Evolutionary conservation across 2,329 filamentous ascomycete genomes (phyloP).

Genomic region (Aspergillus luchuensis): DNA sequence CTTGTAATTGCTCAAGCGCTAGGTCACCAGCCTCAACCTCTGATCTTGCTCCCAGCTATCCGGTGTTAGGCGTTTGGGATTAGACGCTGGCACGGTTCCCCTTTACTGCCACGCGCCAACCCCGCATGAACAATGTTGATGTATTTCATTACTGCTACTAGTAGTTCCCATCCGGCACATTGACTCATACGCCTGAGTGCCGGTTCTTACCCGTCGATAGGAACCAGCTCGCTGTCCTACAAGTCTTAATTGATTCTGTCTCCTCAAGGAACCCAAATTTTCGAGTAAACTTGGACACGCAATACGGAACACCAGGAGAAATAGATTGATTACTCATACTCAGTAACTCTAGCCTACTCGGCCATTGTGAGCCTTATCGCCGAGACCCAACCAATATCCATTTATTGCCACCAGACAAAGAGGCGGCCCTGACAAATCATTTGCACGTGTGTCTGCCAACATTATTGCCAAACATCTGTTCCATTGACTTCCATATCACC

Average conservation of each 20-base stretch:
- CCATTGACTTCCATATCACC: conserved; percentile 27
- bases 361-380: conserved; percentile 25
- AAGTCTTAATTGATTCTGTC: conserved; percentile 1
- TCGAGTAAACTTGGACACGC: background rate
- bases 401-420: conserved; percentile 30
- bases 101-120: conserved; percentile 26
- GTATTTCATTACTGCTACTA: conserved; percentile 11
- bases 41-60: background rate
- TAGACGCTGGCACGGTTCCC: background rate
- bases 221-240: background rate
- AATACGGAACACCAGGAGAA: background rate
- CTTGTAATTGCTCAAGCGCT: background rate
- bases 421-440: conserved; percentile 30
- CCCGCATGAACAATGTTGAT: conserved; percentile 28
- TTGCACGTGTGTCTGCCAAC: conserved; percentile 27
- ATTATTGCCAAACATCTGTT: conserved; percentile 21
- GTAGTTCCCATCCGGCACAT: conserved; percentile 20
- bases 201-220: background rate
- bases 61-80: conserved; percentile 11
- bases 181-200: conserved; percentile 25
- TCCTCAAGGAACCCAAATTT: conserved; percentile 7
- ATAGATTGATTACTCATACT: background rate
- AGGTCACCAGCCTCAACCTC: conserved; percentile 12
- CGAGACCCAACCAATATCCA: conserved; percentile 22
- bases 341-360: conserved; percentile 3